Evolutionary conservation across 2,329 filamentous ascomycete genomes (phyloP), one percentile per base, ranked within the genome.

Genomic region (Aspergillus transmontanensis): DNA sequence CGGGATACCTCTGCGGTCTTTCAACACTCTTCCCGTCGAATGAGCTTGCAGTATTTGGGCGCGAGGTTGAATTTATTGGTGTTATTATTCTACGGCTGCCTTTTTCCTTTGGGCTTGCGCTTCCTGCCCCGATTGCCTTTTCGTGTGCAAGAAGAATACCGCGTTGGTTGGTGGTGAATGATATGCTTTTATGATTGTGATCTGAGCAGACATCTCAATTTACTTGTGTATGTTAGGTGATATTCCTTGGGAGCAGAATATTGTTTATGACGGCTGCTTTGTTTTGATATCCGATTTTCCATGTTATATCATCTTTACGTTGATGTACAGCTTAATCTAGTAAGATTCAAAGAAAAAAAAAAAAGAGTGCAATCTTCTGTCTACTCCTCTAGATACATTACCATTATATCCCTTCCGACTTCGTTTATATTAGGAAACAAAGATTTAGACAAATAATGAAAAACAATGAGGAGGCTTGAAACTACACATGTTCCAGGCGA

Each of bases 371-470:
- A 46, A 51, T 48, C 39, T n/a, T 50, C 45, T 60, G 58, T 60
- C 50, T 60, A 60, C 43, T 56, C 45, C 34, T 59, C 36, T 32
- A 45, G n/a, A 32, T 14, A 54, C 36, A 55, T 43, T 45, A 54
- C 51, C 39, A 36, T 30, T 36, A 59, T 39, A 21, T 39, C 21
- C 34, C 21, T 36, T 30, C 16, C n/a, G 23, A n/a, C 21, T 53
- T 59, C 57, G 57, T 51, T 39, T 41, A 59, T 41, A 32, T n/a
- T 41, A 39, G 23, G 45, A 48, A 48, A 48, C 12, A 48, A 23
- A 12, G 11, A 46, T 11, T 23, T 46, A 14, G 43, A 46, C 43
- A 46, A 46, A 26, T 36, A 6, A 46, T 11, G 11, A 26, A 21
- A 11, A 11, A 26, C n/a, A 46, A 51, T 51, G 48, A 51, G 26